Conservation (phyloP, 805 yeast species). For the Candida odintsovae region DNA sequence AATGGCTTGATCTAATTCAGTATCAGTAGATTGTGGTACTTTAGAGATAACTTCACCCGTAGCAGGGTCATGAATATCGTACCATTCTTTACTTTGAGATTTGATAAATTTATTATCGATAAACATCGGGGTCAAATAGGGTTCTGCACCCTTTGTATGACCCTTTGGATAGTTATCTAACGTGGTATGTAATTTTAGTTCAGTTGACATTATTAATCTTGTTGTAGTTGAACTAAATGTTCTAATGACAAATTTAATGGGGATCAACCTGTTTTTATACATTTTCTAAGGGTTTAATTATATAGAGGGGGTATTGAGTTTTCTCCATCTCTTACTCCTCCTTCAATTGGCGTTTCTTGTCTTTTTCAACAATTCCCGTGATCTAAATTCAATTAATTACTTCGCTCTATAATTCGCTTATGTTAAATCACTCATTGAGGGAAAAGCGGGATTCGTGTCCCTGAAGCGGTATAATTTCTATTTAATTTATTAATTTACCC, state of each 20-base stretch:
- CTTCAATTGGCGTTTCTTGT: not conserved
- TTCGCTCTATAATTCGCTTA: no score
- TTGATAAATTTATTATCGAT: conserved; percentile 39
- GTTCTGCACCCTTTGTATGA: conserved; percentile 31
- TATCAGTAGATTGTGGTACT: conserved; percentile 65
- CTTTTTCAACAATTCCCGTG: not conserved
- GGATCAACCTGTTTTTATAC: not conserved
- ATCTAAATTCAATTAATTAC: not conserved
- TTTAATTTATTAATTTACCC: not conserved
- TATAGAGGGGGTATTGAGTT: no score
- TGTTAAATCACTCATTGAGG: not conserved
- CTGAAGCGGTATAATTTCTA: not conserved
- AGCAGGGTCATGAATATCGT: conserved; percentile 69
- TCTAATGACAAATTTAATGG: no score
- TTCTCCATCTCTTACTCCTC: no score
- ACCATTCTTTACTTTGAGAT: conserved; percentile 47
- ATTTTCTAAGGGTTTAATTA: no score
- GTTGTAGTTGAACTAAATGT: no score
- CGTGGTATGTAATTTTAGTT: conserved; percentile 28
- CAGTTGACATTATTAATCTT: conserved; percentile 4
- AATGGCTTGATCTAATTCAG: conserved; percentile 60
- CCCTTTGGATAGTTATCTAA: conserved; percentile 34
- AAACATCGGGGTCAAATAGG: conserved; percentile 46
- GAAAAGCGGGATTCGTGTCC: not conserved
- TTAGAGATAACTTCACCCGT: conserved; percentile 56